Base-by-base conservation (phyloP, 306 rosid genomes). In the barrel medic (Medicago truncatula) region DNA sequence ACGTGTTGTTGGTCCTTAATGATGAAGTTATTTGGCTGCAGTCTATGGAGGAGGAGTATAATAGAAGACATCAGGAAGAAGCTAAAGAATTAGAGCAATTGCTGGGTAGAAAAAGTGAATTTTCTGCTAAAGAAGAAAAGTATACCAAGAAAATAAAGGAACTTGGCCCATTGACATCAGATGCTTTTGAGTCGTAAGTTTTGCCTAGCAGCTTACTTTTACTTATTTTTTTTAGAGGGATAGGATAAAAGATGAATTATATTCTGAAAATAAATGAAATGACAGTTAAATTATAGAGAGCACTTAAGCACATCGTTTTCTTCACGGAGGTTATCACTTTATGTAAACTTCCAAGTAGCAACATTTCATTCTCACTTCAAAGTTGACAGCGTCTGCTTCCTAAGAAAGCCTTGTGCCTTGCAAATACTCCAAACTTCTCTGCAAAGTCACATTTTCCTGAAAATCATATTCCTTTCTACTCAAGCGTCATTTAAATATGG, bases 101-200 rank as follows among this genome's bases (percentile, higher is more conserved):
- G 76, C 85, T 87, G 82, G 84, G 92, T 84, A 90, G 85, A 84
- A 87, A 89, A 73, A 90, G 88, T 79, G 71, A 71, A 75, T 84
- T 84, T 84, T 86, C 91, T 70, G 89, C 97, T 79, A 95, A 88
- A 85, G 96, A 92, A 86, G 98, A 92, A 46, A 97, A 95, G 70
- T 89, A 82, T 83, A 80, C 93, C 50, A 95, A 89, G 87, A 95
- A 92, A 84, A 92, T 90, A 85, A 83, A 92, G 86, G 98, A 95
- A 76, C 73, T 95, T 80, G 98, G 98, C 25, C 92, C 93, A 46
- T 82, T 95, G 84, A 84, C 96, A 74, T 92, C 97, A 50, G 98
- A 95, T 89, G 98, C 98, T 73, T 95, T 92, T 86, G 98, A 95
- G 66, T 76, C 86, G 98, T 95, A 95, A 79, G 81, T 25, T 77